Evolutionary conservation across 352 stramenopile species (phyloP), one percentile per base, ranked within the genome.

Genomic region (Pythium insidiosum): DNA sequence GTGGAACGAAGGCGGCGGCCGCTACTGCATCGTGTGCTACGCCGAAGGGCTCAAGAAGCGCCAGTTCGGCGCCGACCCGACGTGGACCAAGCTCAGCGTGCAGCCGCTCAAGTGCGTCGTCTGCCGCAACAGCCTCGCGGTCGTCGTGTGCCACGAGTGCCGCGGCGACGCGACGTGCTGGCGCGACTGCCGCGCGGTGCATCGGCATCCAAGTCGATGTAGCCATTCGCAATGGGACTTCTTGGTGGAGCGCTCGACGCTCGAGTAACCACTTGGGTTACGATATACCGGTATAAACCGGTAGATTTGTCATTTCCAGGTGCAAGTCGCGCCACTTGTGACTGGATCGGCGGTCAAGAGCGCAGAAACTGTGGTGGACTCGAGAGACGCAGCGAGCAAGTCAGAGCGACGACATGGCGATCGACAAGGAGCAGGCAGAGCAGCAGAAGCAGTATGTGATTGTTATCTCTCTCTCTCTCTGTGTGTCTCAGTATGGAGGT

Each of bases 1-100:
- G 10, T 68, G 57, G 38, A 66, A 63, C 35, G 51, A 66, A 38
- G 67, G 30, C 1, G 76, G 76, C 10, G 47, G 50, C 34, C 70
- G 68, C 18, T 74, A 66, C 22, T 88, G 73, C 46, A 66, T 88
- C 38, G 55, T 48, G n/a, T 88, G 76, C 57, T 85, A 77, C 31
- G 67, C 73, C 3, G 58, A 66, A 6, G 50, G 44, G 3, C 46
- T 50, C 19, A 44, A 24, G 45, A 53, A 38, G 35, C 6, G 34
- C 30, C 38, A 25, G 15, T 60, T 58, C 13, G n/a, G 18, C 6
- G 25, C 30, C 5, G 33, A 25, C 5, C 43, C 24, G 43, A 63
- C 47, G 30, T 88, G 73, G 73, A 69, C 64, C 6, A 86, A 85
- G 47, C 56, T 88, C n/a, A 53, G 42, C 0, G 71, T 86, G 26